Percentiles rank a stretch among this genome's conserved stretches.
Conservation (phyloP, 2,329 filamentous ascomycete species). For the Calonectria leucothoes region DNA sequence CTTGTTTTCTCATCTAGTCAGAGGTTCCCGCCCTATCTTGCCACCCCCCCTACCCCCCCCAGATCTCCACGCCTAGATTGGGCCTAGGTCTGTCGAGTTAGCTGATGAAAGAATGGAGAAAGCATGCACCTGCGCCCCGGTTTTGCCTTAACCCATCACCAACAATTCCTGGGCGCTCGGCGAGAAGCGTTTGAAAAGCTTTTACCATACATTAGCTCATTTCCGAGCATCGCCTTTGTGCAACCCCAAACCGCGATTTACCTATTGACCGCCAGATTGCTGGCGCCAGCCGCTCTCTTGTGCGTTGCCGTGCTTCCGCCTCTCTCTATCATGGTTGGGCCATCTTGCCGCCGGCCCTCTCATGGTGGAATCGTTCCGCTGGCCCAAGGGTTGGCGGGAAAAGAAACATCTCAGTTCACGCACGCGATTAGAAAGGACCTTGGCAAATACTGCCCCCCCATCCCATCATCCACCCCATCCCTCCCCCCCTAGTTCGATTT, state of each 20-base stretch:
- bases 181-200: neutral
- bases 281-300: neutral
- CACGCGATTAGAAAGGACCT: neutral
- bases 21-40: neutral
- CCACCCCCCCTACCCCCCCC: neutral
- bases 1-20: neutral
- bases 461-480: too few species aligned
- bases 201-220: neutral
- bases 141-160: neutral
- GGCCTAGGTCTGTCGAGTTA: neutral
- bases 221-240: neutral
- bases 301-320: neutral
- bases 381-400: neutral
- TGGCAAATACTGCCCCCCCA: neutral
- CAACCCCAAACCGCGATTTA: neutral
- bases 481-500: neutral
- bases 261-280: neutral
- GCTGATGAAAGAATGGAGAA: neutral
- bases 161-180: neutral
- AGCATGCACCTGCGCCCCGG: slow-evolving; percentile 1
- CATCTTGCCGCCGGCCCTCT: neutral
- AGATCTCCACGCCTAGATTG: neutral
- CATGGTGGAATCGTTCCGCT: neutral
- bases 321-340: neutral
- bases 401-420: neutral